These are phyloP conservation scores for Sclerotiophoma versabilis DNA, from an alignment of 2,329 filamentous ascomycete genomes.

Conservation along the genomic window DNA sequence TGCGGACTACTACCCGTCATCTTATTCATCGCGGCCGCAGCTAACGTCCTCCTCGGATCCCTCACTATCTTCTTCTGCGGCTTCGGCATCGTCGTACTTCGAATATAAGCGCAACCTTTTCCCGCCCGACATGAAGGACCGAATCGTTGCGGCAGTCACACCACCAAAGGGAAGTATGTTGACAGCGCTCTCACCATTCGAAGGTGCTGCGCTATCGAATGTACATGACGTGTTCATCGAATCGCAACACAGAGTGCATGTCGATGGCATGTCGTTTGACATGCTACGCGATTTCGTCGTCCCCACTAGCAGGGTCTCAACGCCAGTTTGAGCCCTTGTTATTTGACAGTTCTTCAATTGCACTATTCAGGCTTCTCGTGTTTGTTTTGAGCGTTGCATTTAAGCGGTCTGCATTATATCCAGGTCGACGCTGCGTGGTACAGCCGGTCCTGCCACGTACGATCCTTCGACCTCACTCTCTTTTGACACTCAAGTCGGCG, in stretches of 20 bases:
- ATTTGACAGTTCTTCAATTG: background rate
- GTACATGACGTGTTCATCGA: conserved; percentile 44
- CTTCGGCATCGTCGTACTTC: conserved; percentile 43
- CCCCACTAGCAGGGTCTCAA: conserved; percentile 28
- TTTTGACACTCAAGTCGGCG: conserved; percentile 4
- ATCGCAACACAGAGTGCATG: conserved; percentile 40
- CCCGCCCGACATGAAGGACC: conserved; percentile 33
- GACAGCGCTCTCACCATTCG: conserved; percentile 44
- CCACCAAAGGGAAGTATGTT: conserved; percentile 35
- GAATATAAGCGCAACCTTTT: conserved; percentile 37
- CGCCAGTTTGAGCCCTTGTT: conserved; percentile 30
- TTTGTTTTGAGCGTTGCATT: conserved; percentile 27
- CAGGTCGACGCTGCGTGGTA: conserved; percentile 18
- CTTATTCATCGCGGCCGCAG: conserved; percentile 34
- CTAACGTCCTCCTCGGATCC: conserved; percentile 43
- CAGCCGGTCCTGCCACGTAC: conserved; percentile 37
- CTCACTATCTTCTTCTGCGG: conserved; percentile 37
- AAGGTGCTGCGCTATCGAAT: conserved; percentile 36
- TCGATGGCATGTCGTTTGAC: conserved; percentile 48
- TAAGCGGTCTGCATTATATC: conserved; percentile 16
- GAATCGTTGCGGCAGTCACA: conserved; percentile 42
- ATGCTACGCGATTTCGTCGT: conserved; percentile 40
- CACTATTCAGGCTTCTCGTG: background rate
- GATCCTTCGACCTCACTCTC: conserved; percentile 14
- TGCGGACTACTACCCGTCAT: conserved; percentile 34